Evolutionary conservation across 805 yeast genomes (phyloP), one percentile per base, ranked within the genome.

Genomic region (Schizosaccharomyces japonicus): DNA sequence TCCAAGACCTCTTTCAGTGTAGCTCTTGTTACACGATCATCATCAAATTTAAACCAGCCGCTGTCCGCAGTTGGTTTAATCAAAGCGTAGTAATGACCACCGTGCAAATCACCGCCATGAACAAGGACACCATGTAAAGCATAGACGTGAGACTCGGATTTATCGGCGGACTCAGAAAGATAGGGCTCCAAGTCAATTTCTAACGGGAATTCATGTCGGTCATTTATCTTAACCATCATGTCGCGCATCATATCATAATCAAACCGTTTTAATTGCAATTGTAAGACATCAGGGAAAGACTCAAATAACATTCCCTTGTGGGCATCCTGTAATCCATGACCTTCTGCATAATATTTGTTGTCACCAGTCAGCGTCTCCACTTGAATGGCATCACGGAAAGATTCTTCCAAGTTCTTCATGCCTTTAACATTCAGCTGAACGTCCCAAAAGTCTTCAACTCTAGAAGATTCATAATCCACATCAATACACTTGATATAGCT

Each of bases 401-500:
- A 77, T 48, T 76, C 77, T 49, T 72, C 66, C 45, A 90, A 68
- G 55, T 76, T 75, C 48, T 66, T 68, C 67, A 84, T 69, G 31
- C 84, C 79, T 58, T 82, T 83, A 23, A 90, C 99, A 57, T 90
- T 90, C 51, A 90, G 66, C 62, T 90, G 98, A 51, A 90, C 80
- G 66, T 90, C 98, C 99, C 99, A 90, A 58, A 80, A 90, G 58
- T 90, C 96, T 61, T 90, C 99, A 3, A 70, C 73, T 51, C 95
- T 71, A 2, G 94, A 75, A 34, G 93, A 79, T 63, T 90, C 96
- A 60, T 82, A 90, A 47, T 85, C 83, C 11, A 90, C 95, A 59
- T 87, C 74, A 40, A 87, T 72, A 63, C 99, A 90, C 60, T 83
- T 80, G 56, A 90, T 81, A 58, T 74, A 90, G 54, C 94, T 80